Evolutionary conservation across 2,329 filamentous ascomycete genomes (phyloP).

Genomic region (Ophiostoma piceae): DNA sequence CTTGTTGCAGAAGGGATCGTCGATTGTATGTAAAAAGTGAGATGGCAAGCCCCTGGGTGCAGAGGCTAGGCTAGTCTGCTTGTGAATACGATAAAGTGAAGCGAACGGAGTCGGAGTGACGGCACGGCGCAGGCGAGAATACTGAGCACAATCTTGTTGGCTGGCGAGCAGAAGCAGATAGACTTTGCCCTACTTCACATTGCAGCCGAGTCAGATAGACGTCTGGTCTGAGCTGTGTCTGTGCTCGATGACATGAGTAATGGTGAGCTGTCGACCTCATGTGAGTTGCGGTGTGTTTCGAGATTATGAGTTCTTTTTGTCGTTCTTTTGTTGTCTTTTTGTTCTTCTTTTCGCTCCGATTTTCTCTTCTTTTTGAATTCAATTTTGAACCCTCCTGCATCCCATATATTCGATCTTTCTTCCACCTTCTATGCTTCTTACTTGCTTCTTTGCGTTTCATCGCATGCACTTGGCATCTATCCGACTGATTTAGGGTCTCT

Average conservation of each 20-base stretch:
- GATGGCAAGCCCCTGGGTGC: no score
- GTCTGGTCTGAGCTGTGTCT: neutral
- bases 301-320: neutral
- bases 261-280: neutral
- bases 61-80: neutral
- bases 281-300: constrained; percentile 9
- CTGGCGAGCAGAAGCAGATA: neutral
- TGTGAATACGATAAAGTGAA: neutral
- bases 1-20: constrained; percentile 1
- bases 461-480: neutral
- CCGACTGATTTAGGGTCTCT: neutral
- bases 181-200: neutral
- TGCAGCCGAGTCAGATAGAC: neutral
- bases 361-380: no score
- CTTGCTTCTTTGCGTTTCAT: constrained; percentile 4
- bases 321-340: neutral
- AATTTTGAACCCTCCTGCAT: no score
- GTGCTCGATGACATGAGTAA: neutral
- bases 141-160: neutral
- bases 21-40: neutral
- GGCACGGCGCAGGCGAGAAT: neutral
- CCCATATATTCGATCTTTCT: neutral
- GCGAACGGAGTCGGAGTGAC: neutral
- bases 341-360: neutral
- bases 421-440: neutral